Evolutionary conservation across 345 rosid genomes (phyloP), one percentile per base, ranked within the genome.

Genomic region (Gynandropsis gynandra): DNA sequence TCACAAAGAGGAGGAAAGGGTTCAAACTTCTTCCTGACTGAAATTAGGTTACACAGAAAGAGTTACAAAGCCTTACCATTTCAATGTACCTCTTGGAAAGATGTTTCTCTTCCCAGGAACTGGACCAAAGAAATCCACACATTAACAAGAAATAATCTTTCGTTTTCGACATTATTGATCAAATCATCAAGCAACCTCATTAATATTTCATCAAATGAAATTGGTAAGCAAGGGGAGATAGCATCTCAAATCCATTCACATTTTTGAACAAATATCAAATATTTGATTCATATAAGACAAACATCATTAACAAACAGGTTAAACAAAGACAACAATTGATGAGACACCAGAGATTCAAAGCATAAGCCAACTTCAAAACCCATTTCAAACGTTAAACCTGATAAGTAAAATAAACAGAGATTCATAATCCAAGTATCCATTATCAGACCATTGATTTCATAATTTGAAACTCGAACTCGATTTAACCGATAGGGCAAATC

Each of bases 61-160:
- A 32, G 54, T 12, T 12, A 16, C 12, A 16, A 19, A 32, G 47
- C 47, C 67, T 54, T 63, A 63, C 67, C 67, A 63, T 63, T 59
- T 11, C 15, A 34, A 57, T 43, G 8, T 47, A 58, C 62, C 47
- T 15, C 58, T 24, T 44, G 3, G 47, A 42, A 35, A 36, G 31
- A 36, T 21, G 58, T 35, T 53, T 0, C 16, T 42, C 15, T 35
- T 42, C 31, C 43, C 47, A 8, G 16, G 10, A 42, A 31, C 20
- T 35, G 35, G 36, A 44, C 52, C 52, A 63, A 32, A 1, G 4
- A 40, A 21, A 34, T 24, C 48, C 50, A 46, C 16, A 47, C 27
- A 33, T 3, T 54, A 45, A 21, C 33, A 56, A 48, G 32, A 44
- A 43, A 52, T 24, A 44, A 51, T 37, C 10, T 53, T 29, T 37